Base-by-base conservation (phyloP, 169 alveolate species). In the Pseudocohnilembus persalinus region DNA sequence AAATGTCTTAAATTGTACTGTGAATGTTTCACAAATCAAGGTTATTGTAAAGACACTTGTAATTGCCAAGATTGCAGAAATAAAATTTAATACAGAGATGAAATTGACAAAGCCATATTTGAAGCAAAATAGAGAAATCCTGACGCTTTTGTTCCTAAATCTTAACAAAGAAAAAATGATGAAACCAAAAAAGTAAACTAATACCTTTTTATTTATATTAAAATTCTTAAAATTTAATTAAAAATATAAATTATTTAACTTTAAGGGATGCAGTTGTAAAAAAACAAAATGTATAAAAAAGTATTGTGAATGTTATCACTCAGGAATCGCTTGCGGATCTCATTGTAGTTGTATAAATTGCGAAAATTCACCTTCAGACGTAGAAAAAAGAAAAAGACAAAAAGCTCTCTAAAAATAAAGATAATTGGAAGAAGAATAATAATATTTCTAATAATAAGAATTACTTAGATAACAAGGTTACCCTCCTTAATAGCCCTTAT, bases 1-100 rank as follows among this genome's bases (percentile, higher is more conserved):
- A 95, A 93, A 86, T 96, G 98, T 77, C 84, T 96, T 32, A 96
- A 96, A 86, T 89, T 96, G 28, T 96, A 96, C 88, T 96, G 98
- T 86, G 98, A 96, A 77, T 96, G 98, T 81, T 96, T 96, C 88
- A 96, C 97, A 16, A 82, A 84, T 73, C 94, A 93, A 24, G 91
- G 88, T 73, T 93, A 89, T 81, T 96, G 98, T 83, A 81, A 84
- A 31, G 92, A 92, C 29, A 93, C 89, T 63, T 96, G 98, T 83
- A 94, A 95, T 85, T 96, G 98, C 81, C 63, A 68, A 31, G 92
- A 90, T 77, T 96, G 98, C 35, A 86, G 92, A 27, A 96, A 96
- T 89, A 83, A 85, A 34, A 85, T 87, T 26, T 96, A 94, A 28
- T 88, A 94, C 90, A 97, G 93, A 83, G 75, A 72, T 30, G 94